phyloP scores from a whole-genome alignment of 352 stramenopile species.

The Saprolegnia parasitica region DNA sequence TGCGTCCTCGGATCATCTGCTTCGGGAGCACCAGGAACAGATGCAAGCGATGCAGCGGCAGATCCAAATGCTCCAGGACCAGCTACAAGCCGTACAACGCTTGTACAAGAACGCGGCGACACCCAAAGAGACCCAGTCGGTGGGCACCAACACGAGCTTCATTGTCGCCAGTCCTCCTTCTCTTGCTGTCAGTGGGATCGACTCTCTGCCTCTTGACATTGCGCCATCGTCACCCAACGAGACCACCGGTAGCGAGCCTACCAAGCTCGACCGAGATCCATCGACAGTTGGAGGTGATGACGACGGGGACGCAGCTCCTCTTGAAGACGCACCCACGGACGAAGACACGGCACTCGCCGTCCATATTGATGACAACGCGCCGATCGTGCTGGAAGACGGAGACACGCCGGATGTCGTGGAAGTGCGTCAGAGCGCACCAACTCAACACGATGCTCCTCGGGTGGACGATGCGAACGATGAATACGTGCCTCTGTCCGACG shows the following conservation, averaged over 20 bases:
- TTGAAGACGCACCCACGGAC: too few species aligned
- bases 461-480: not conserved
- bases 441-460: too few species aligned
- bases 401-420: too few species aligned
- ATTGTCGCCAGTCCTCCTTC: not conserved
- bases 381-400: too few species aligned
- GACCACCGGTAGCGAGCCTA: too few species aligned
- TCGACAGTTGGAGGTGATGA: too few species aligned
- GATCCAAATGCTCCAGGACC: slow-evolving; percentile 5
- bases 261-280: too few species aligned
- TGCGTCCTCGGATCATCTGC: not conserved
- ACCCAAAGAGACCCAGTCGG: not conserved
- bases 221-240: too few species aligned
- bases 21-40: not conserved
- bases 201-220: not conserved
- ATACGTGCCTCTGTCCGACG: not conserved
- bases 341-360: too few species aligned
- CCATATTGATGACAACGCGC: too few species aligned
- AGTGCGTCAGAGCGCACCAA: too few species aligned
- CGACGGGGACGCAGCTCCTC: too few species aligned
- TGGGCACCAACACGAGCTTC: slow-evolving; percentile 20
- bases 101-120: not conserved
- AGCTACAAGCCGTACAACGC: not conserved
- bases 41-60: slow-evolving; percentile 17
- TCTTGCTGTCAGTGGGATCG: not conserved